These are phyloP conservation scores for Hypericum perforatum DNA, from an alignment of 345 rosid species.

Conservation along the genomic window DNA sequence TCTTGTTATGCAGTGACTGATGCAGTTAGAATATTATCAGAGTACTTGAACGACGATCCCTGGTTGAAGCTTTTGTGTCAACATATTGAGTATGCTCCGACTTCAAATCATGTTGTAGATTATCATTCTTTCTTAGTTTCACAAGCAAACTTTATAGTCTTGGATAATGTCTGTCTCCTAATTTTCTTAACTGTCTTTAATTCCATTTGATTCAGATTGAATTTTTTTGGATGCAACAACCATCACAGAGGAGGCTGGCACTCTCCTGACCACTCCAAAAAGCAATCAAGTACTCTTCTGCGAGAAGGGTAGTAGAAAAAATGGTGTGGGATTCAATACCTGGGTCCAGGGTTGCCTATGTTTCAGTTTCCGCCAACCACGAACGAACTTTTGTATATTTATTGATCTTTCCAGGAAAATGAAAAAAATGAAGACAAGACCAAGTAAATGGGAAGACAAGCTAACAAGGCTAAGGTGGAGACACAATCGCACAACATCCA, in stretches of 20 bases:
- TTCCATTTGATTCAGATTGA: constrained; percentile 33
- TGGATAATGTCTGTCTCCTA: neutral
- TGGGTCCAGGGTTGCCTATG: neutral
- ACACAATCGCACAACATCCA: constrained; percentile 65
- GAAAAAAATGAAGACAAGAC: constrained; percentile 29
- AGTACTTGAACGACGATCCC: constrained; percentile 67
- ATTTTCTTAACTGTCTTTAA: neutral
- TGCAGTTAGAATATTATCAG: constrained; percentile 61
- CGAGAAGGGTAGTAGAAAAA: too few species aligned
- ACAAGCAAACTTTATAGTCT: neutral
- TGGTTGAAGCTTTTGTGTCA: constrained; percentile 71
- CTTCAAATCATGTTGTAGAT: neutral
- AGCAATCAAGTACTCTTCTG: constrained; percentile 21
- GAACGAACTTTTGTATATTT: neutral
- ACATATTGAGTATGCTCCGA: constrained; percentile 41
- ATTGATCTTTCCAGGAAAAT: constrained; percentile 35
- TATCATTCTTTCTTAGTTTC: neutral
- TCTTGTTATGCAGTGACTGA: constrained; percentile 44
- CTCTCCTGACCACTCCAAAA: constrained; percentile 9
- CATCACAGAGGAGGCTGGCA: constrained; percentile 28
- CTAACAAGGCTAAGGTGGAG: constrained; percentile 59
- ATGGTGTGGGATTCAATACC: too few species aligned
- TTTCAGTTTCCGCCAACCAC: too few species aligned
- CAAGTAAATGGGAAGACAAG: constrained; percentile 36
- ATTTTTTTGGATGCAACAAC: constrained; percentile 28